phyloP scores from a whole-genome alignment of 768 basidiomycete species.

The Chiua virens region DNA sequence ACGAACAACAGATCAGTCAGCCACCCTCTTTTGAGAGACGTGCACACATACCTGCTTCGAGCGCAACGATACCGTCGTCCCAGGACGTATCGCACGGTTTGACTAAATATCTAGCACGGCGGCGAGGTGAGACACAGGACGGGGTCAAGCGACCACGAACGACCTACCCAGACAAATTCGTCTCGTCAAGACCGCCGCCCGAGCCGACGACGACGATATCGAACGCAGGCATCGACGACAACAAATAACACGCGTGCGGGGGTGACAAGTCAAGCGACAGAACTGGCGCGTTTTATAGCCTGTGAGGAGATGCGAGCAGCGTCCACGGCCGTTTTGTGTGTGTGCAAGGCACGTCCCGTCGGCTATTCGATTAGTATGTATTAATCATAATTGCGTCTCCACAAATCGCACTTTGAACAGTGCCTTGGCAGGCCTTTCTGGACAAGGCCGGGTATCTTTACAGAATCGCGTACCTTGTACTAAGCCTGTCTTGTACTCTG shows the following conservation, averaged over 20 bases:
- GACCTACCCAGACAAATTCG: conserved; percentile 82
- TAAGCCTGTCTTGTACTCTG: neutral
- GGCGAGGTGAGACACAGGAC: neutral
- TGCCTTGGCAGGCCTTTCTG: neutral
- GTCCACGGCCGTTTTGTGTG: conserved; percentile 2
- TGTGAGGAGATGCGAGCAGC: neutral
- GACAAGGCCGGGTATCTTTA: neutral
- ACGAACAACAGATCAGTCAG: too few relatives aligned
- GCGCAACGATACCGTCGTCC: conserved; percentile 77
- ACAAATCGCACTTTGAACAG: too few relatives aligned
- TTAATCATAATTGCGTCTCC: too few relatives aligned
- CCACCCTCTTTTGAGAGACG: neutral
- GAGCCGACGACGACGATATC: conserved; percentile 78
- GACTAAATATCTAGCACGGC: conserved; percentile 70
- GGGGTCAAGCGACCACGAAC: neutral
- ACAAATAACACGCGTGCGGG: neutral
- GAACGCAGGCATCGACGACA: conserved; percentile 47
- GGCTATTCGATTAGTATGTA: conserved; percentile 16
- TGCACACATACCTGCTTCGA: conserved; percentile 77
- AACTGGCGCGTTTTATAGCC: too few relatives aligned
- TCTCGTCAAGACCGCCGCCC: conserved; percentile 90
- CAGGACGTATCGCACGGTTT: conserved; percentile 67
- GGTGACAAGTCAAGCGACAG: too few relatives aligned
- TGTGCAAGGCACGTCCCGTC: conserved; percentile 20
- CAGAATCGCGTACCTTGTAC: conserved; percentile 15